Percentiles rank a stretch among this genome's conserved stretches.
phyloP scores from a whole-genome alignment of 2,329 filamentous ascomycete genomes.

The Alternaria conjuncta region DNA sequence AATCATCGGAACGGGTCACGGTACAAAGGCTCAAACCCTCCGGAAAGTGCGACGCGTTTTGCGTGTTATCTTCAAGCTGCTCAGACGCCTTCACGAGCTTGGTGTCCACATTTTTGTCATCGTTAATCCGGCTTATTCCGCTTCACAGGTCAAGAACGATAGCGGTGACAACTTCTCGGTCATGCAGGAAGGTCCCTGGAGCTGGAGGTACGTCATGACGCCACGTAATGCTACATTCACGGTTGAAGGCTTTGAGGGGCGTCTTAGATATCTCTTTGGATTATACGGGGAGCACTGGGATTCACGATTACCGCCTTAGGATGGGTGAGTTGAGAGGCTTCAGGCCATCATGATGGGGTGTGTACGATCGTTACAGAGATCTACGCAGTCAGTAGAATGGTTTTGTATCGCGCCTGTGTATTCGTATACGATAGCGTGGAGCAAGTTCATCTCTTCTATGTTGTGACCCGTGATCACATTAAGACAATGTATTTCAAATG shows the following conservation, averaged over 20 bases:
- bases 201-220: not conserved
- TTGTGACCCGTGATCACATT: not conserved
- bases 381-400: not conserved
- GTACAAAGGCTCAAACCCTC: not conserved
- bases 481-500: no score
- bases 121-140: not conserved
- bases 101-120: not conserved
- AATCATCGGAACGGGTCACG: not conserved
- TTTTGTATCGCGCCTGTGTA: no score
- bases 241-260: not conserved
- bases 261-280: not conserved
- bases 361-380: not conserved
- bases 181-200: not conserved
- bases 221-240: not conserved
- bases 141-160: not conserved
- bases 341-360: not conserved
- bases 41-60: not conserved
- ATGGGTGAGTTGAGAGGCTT: not conserved
- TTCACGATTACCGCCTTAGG: not conserved
- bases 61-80: not conserved
- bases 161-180: not conserved
- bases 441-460: accelerated
- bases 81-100: not conserved
- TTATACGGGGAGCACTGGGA: not conserved
- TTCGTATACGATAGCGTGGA: not conserved